Evolutionary conservation across 2,329 filamentous ascomycete species (phyloP), one percentile per base, ranked within the genome.

Genomic region (Aspergillus melleus): DNA sequence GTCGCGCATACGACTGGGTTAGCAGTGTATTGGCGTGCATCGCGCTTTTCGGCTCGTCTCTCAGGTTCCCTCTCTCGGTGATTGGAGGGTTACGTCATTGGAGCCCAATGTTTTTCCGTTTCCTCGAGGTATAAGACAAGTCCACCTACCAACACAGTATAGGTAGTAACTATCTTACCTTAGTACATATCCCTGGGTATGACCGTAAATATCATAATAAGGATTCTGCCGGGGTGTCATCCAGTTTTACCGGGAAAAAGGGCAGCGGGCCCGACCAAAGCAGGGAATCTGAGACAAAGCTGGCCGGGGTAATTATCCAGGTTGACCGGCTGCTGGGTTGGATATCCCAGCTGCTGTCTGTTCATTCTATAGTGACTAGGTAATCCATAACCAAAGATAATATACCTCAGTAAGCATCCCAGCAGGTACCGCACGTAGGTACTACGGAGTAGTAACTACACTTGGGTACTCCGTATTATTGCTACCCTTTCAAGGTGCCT

Each of bases 41-140:
- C 26, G 24, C 51, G 46, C 12, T 42, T 46, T 20, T 24, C 1
- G 14, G 36, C 36, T 42, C 16, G 36, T 42, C 36, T 4, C 16
- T n/a, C 36, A 42, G 36, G 36, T 42, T 51, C 52, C 22, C 19
- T 36, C 32, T 26, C 55, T 29, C 42, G 42, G 29, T 30, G 24
- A n/a, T 22, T 49, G 19, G 39, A 26, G 39, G 6, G 42, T 32
- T 47, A 59, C 52, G 57, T 59, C 57, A 59, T 59, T 49, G 36
- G 22, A 44, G 57, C 47, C 57, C 36, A 55, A 52, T 30, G 32
- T 46, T 29, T 29, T 29, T 29, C 26, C 26, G 26, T 29, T 8
- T 29, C 26, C 2, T 29, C 8, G 8, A 29, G 26, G 26, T 29
- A 29, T 29, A 29, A 29, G 26, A 8, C 8, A 29, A 29, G 26